Evolutionary conservation across 1,284 basidiomycete species (phyloP), one percentile per base, ranked within the genome.

Genomic region (Volvariella volvacea): DNA sequence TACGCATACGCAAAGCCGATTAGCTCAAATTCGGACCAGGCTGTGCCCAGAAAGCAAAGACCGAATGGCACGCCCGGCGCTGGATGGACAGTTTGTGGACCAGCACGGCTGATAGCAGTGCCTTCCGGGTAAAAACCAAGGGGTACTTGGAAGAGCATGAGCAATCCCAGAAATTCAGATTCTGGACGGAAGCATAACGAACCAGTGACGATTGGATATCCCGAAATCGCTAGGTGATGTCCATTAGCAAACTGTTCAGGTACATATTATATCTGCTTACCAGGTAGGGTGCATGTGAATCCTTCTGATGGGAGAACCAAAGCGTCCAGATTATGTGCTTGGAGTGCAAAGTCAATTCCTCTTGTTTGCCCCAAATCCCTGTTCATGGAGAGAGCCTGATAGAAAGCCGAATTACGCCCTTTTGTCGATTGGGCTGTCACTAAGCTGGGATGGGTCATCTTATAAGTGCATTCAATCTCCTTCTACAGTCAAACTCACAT

Each of bases 31-130:
- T 84, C 82, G 44, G 72, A 76, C 60, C 73, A 83, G 3, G 80
- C 79, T 1, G 75, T 78, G 3, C 80, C 78, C n/a, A 83, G 54
- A 60, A 84, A 83, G 0, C 75, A 74, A 2, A 86, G 59, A 0
- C 82, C 82, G 39, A 83, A 75, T 0, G 82, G 82, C 4, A 76
- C 66, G 9, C 78, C 75, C 0, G 79, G 79, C 0, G 74, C 77
- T 0, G 75, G 74, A 46, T 73, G 73, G 1, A 75, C 62, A 10
- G 74, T 68, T 28, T 60, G 47, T 14, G 71, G 73, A 3, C 71
- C 70, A 2, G 66, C 67, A 15, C 58, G 56, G 1, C 48, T 45
- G 21, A 69, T 65, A 0, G 66, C 66, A 9, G 70, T 63, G 48
- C 75, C 69, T 33, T 74, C 67, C 0, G 76, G 77, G 48, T 72